phyloP scores from a whole-genome alignment of 2,329 filamentous ascomycete genomes.

The Chaetomium sp. region DNA sequence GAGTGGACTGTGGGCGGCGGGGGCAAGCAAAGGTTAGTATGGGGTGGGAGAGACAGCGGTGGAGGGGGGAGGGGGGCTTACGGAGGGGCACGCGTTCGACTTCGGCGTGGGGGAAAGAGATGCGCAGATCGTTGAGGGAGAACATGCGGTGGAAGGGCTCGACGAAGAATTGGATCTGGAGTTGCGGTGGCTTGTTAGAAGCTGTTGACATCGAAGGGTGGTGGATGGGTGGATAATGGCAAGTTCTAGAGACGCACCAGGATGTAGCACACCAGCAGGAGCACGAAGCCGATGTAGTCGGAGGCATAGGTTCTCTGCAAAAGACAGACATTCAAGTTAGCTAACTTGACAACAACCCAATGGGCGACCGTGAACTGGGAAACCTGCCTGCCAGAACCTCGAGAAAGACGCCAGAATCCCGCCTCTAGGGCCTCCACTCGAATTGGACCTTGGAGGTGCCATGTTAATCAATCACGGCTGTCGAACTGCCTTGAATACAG shows the following conservation, averaged over 20 bases:
- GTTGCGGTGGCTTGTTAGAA: constrained; percentile 1
- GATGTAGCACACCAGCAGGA: constrained; percentile 70
- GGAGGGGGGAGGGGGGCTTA: constrained; percentile 44
- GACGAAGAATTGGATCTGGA: constrained; percentile 66
- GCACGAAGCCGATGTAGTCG: constrained; percentile 78
- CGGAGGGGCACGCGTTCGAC: constrained; percentile 80
- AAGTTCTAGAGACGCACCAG: constrained; percentile 48
- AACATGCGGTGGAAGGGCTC: constrained; percentile 96
- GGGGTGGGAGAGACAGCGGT: no score
- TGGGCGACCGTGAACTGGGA: background rate
- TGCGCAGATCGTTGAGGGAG: constrained; percentile 77
- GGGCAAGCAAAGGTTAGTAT: background rate
- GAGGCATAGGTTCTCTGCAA: constrained; percentile 76
- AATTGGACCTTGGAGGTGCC: constrained; percentile 40
- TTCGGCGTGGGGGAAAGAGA: constrained; percentile 84
- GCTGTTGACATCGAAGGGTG: background rate
- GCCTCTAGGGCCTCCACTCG: constrained; percentile 23
- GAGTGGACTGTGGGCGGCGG: constrained; percentile 58
- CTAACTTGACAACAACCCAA: background rate
- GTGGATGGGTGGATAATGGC: background rate
- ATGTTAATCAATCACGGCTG: constrained; percentile 50
- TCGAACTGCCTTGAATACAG: constrained; percentile 42
- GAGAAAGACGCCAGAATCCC: constrained; percentile 41
- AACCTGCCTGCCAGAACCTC: constrained; percentile 53
- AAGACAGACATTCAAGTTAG: background rate